Base-by-base conservation (phyloP, 1,284 basidiomycete species). In the Fomitiporia mediterranea region DNA sequence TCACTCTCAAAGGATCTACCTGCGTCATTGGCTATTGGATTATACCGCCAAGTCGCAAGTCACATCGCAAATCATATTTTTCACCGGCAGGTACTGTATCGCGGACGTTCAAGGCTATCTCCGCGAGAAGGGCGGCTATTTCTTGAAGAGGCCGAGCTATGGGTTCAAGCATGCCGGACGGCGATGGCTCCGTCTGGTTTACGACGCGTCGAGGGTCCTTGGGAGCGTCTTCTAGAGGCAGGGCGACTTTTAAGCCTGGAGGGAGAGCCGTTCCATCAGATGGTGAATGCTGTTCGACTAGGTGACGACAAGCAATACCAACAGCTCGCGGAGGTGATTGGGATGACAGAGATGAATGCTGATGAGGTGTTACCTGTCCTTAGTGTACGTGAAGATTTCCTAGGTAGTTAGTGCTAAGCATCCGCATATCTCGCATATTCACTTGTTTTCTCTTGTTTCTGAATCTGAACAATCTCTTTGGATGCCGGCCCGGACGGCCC, bases 31-130 rank as follows among this genome's bases (percentile, higher is more conserved):
- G 69, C 80, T 23, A 82, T 82, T 0, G 68, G 72, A 4, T 65
- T 94, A 7, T 95, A 94, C 66, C 79, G 90, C 38, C 80, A 80
- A 39, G 80, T 87, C 54, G 81, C 84, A 3, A 72, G 80, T 4
- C 80, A 82, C 47, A 67, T 94, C 7, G 75, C 83, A 0, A 81
- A 84, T 53, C 85, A 93, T 65, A 85, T 95, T 52, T 68, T 89
- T 3, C 89, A 93, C 63, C 83, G 90, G n/a, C 83, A 86, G 58
- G 83, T 95, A 35, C 70, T 88, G 28, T 91, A 87, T 65, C 83
- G 89, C 42, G 87, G 90, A 0, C 80, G 82, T 58, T 73, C 73
- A 5, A 74, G 74, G 56, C 78, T 91, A 54, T 75, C 76, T 52
- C 68, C 73, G 19, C 67, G 66, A 34, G 83, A 83, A 55, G 85